These are phyloP conservation scores for Calonectria henricotiae DNA, from an alignment of 2,329 filamentous ascomycete genomes.

Conservation along the genomic window DNA sequence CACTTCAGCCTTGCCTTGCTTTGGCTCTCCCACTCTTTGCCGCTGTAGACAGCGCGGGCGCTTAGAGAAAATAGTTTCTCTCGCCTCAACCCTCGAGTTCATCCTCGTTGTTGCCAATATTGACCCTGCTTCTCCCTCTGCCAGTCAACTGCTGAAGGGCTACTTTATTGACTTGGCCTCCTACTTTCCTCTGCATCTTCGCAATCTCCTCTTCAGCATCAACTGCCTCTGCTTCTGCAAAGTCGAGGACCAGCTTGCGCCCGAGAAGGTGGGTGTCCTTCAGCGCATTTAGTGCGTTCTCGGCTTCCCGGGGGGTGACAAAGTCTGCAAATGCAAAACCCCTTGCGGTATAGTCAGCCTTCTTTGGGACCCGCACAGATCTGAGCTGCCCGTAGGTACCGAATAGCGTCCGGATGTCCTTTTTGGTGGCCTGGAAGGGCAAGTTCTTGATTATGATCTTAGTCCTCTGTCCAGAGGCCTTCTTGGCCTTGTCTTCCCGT, in stretches of 20 bases:
- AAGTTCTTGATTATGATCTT: conserved; percentile 99
- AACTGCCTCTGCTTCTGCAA: conserved; percentile 88
- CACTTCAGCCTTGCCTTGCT: conserved; percentile 50
- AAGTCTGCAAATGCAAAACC: conserved; percentile 99
- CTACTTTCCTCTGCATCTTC: conserved; percentile 97
- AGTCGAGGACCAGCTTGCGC: conserved; percentile 90
- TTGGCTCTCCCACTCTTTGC: conserved; percentile 30
- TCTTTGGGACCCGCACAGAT: conserved; percentile 94
- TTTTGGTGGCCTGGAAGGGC: conserved; percentile 95
- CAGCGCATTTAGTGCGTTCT: conserved; percentile 91
- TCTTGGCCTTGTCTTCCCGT: conserved; percentile 87
- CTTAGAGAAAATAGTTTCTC: conserved; percentile 44
- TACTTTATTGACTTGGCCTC: conserved; percentile 91
- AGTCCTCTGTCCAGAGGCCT: conserved; percentile 81
- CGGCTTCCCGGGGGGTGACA: conserved; percentile 89
- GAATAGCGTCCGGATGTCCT: conserved; percentile 89
- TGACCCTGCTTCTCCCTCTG: conserved; percentile 89
- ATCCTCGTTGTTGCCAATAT: conserved; percentile 81
- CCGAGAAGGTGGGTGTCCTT: conserved; percentile 95
- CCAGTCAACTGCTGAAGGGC: conserved; percentile 90
- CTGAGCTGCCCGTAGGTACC: conserved; percentile 92
- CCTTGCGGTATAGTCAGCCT: conserved; percentile 89
- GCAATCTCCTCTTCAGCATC: conserved; percentile 97
- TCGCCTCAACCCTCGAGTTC: conserved; percentile 62
- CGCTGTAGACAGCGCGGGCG: conserved; percentile 14